Percentiles rank a stretch among this genome's conserved stretches.
These are phyloP conservation scores for Metarhizium guizhouense DNA, from an alignment of 2,329 filamentous ascomycete genomes.

Conservation along the genomic window DNA sequence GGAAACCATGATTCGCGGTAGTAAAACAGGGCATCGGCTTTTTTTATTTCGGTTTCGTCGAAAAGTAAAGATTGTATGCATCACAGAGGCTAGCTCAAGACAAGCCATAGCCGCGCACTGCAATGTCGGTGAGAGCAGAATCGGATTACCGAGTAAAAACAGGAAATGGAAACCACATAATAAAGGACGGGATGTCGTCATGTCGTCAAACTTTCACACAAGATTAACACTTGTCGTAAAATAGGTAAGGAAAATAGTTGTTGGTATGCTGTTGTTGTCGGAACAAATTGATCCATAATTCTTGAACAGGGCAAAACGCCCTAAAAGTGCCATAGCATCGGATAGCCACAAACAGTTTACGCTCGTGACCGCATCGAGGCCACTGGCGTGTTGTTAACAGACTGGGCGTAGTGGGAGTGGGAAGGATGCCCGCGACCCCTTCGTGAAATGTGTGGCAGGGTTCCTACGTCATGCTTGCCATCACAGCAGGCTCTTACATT, in stretches of 20 bases:
- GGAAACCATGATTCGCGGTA: neutral
- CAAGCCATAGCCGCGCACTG: neutral
- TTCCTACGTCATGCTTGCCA: slow-evolving; percentile 76
- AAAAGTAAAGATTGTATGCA: neutral
- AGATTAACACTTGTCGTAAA: neutral
- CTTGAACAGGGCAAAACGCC: neutral
- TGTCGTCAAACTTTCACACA: slow-evolving; percentile 3
- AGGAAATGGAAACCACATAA: neutral
- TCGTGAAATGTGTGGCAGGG: slow-evolving; percentile 39
- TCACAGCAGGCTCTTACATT: slow-evolving; percentile 97
- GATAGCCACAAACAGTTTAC: slow-evolving; percentile 9
- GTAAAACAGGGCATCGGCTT: neutral
- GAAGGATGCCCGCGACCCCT: slow-evolving; percentile 31
- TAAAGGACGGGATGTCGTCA: slow-evolving; percentile 3
- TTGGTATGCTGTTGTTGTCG: neutral
- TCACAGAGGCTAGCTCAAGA: neutral
- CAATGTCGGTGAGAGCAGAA: neutral
- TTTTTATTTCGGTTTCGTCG: neutral
- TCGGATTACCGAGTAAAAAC: neutral
- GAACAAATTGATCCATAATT: neutral
- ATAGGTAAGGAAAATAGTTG: neutral
- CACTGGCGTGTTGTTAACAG: slow-evolving; percentile 25
- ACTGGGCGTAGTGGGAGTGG: slow-evolving; percentile 27
- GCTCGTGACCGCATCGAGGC: slow-evolving; percentile 26
- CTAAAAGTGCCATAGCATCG: neutral